Evolutionary conservation across 495 filamentous ascomycete genomes (phyloP), one percentile per base, ranked within the genome.

Genomic region (Hapsidospora chrysogenum): DNA sequence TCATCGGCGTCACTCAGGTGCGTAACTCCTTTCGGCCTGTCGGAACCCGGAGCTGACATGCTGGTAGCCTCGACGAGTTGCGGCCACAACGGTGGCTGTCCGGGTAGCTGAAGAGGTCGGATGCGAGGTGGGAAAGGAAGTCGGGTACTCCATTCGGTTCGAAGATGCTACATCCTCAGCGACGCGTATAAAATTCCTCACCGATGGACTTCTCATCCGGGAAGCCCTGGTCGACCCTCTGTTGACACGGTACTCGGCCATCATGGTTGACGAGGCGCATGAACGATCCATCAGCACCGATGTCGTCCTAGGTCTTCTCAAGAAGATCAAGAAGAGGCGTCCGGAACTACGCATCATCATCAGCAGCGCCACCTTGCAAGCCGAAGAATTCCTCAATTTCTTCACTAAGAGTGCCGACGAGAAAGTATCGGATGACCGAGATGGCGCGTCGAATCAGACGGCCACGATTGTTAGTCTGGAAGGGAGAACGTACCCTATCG

Each of bases 211-310:
- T 47, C 67, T 99, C 17, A 78, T 99, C 44, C 69, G 89, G 54
- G 92, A 99, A 58, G 85, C 84, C 14, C 64, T 99, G 9, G 82
- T 92, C 14, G 92, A 96, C 54, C 89, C 89, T 38, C 63, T 95
- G 10, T 59, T 99, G 13, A 89, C 82, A 20, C 73, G 85, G 4
- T 99, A 99, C 52, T 92, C 84, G 5, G 81, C 96, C 22, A 83
- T 99, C 47, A 99, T 96, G 87, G 79, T 99, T 16, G 89, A 99
- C 49, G 89, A 99, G 52, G 92, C 92, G 18, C 89, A 99, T 56
- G 89, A 99, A 54, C 72, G 92, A 35, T 92, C 84, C 40, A 67
- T 99, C 37, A 92, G 86, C 56, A 86, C 86, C 5, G 89, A 99
- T 46, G 72, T 99, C 25, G 68, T 99, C 4, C 72, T 99, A 25